These are phyloP conservation scores for Cajanus cajan DNA, from an alignment of 306 rosid genomes.

Conservation along the genomic window DNA sequence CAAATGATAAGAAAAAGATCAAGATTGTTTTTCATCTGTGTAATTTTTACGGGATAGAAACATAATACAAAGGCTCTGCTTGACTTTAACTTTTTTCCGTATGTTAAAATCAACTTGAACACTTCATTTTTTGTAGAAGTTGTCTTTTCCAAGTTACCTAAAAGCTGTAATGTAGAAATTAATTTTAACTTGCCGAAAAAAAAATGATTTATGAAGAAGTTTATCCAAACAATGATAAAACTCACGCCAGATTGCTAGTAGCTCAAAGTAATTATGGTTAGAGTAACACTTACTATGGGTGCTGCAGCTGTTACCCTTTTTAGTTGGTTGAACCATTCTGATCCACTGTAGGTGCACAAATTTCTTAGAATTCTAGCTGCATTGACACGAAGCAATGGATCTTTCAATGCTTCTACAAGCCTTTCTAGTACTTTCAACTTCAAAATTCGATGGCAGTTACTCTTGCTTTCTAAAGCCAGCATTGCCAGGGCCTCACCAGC, in stretches of 20 bases:
- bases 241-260: background rate
- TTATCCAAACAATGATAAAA: background rate
- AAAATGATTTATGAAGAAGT: background rate
- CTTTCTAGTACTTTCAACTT: conserved; percentile 46
- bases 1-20: background rate
- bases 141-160: background rate
- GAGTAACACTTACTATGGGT: conserved; percentile 56
- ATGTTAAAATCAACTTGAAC: background rate
- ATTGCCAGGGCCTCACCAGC: conserved; percentile 91
- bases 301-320: conserved; percentile 52
- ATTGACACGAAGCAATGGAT: conserved; percentile 52
- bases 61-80: background rate
- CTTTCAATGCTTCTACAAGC: conserved; percentile 54
- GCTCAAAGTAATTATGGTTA: background rate
- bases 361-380: conserved; percentile 75
- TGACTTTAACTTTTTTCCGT: too few species aligned
- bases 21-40: background rate
- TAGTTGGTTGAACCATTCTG: conserved; percentile 48
- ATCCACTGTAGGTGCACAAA: conserved; percentile 57
- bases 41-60: too few species aligned
- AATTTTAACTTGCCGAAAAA: background rate
- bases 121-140: background rate
- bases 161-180: background rate
- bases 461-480: conserved; percentile 70
- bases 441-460: conserved; percentile 60